Evolutionary conservation across 108 stramenopile species (phyloP), one percentile per base, ranked within the genome.

Genomic region (Epithemia pelagica): DNA sequence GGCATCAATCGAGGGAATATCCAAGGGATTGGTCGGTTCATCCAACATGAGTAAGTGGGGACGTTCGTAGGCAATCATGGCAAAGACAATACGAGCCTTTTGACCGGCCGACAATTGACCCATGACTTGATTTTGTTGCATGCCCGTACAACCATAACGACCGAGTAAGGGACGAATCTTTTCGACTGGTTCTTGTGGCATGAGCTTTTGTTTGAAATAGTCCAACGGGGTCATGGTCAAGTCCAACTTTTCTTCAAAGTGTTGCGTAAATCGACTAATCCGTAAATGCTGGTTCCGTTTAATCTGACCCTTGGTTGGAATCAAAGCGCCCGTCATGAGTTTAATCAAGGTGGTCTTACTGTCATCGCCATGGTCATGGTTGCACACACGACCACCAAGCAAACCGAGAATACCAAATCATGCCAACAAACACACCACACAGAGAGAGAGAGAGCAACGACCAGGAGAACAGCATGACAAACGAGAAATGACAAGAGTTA

Each of bases 1-100:
- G 19, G 95, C 89, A 76, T 98, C 99, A 73, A 99, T 99, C 27
- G 88, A 88, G 79, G 98, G 98, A 92, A 97, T 98, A 60, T 95
- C 94, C 37, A 96, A 78, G 24, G 90, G 92, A 68, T 94, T 94
- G 0, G 93, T 99, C 0, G 99, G 99, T 82, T 99, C 99, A 76
- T 99, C 99, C 33, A 99, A 82, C 61, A 99, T 68, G n/a, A 99
- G 80, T 63, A 99, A 68, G 78, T 99, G 97, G 5, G 99, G 97
- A 65, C 82, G 82, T 66, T 97, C 95, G 65, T 91, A 75, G 10
- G 97, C 96, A 78, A 99, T 95, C 55, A 95, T 92, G 28, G 97
- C 96, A 72, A 99, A 97, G 5, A 97, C 97, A 66, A 99, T 96
- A 26, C 97, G 90, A 25, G 96, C 92, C 68, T 96, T 96, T 72